Percentiles rank a stretch among this genome's conserved stretches.
These are phyloP conservation scores for Penicillium roqueforti DNA, from an alignment of 495 filamentous ascomycete genomes.

Conservation along the genomic window DNA sequence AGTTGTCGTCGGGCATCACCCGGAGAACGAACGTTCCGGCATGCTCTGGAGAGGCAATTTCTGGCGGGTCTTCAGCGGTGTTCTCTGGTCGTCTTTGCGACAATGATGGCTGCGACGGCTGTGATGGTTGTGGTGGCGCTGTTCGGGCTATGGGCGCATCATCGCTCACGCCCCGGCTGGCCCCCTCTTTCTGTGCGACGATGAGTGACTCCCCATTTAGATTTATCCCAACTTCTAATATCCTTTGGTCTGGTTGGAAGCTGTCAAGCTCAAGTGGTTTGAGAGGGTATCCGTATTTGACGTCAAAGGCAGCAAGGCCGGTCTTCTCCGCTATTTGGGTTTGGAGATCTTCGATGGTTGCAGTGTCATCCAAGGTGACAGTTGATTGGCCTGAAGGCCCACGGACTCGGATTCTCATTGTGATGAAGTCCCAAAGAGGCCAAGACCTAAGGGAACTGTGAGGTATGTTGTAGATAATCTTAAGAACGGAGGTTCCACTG, in stretches of 20 bases:
- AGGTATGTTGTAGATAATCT: neutral
- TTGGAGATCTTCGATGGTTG: constrained; percentile 61
- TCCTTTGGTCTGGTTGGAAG: constrained; percentile 38
- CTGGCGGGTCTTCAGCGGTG: constrained; percentile 57
- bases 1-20: constrained; percentile 97
- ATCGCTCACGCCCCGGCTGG: constrained; percentile 13
- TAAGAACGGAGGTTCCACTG: neutral
- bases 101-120: constrained; percentile 15
- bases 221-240: constrained; percentile 58
- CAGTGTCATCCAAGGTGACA: constrained; percentile 59
- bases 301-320: constrained; percentile 52
- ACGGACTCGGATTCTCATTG: constrained; percentile 60
- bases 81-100: constrained; percentile 16
- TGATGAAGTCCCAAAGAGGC: neutral
- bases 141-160: constrained; percentile 16
- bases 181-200: constrained; percentile 49
- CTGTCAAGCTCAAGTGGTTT: constrained; percentile 60
- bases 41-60: constrained; percentile 59
- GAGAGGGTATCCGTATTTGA: constrained; percentile 83
- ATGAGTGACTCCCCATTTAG: constrained; percentile 81
- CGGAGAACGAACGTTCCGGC: constrained; percentile 70
- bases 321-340: constrained; percentile 53
- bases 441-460: neutral
- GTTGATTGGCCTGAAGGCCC: constrained; percentile 59
- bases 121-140: constrained; percentile 19